Base-by-base conservation (phyloP, 2,329 filamentous ascomycete genomes). In the Aureobasidium mangrovei region DNA sequence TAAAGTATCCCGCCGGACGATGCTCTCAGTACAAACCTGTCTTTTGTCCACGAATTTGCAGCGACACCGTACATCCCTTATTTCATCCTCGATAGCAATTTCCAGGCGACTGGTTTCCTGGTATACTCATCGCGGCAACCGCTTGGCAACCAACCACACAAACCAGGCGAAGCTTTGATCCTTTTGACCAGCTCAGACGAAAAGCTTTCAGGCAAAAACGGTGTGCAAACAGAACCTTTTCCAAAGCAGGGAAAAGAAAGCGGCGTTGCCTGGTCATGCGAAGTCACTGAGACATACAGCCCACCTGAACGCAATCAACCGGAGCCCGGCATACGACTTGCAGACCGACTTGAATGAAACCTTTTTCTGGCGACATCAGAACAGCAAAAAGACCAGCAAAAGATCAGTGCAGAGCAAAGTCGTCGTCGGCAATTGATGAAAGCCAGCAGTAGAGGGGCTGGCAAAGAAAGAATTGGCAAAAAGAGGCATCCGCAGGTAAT, bases 201-300 rank as follows among this genome's bases (percentile, higher is more conserved):
- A 28, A 39, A 7, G 8, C 39, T 41, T 43, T 45, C 41, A 53
- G 41, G 49, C 49, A 45, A 45, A 12, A 44, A 32, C 27, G 41
- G 49, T 45, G 49, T 53, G n/a, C 49, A 53, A 53, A 53, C 49
- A 32, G 49, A 44, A 33, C 24, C 31, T 26, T 32, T 12, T 32
- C 27, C 31, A 5, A 53, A 45, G 41, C 49, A 53, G 49, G 41
- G 41, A 53, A 53, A 32, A 53, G 40, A 45, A 45, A 53, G 33
- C 31, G 28, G 33, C 49, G 49, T 53, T 53, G 49, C 40, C 41
- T 26, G 33, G 49, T 32, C 49, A 53, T 39, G 32, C 49, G 18
- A 53, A 53, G 49, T 53, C 33, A 26, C 40, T 53, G 49, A 53
- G 49, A 53, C 49, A 53, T 53, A 53, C 49, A 53, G 41, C 33